phyloP scores from a whole-genome alignment of 208 protist species.

The Crithidia bombi region DNA sequence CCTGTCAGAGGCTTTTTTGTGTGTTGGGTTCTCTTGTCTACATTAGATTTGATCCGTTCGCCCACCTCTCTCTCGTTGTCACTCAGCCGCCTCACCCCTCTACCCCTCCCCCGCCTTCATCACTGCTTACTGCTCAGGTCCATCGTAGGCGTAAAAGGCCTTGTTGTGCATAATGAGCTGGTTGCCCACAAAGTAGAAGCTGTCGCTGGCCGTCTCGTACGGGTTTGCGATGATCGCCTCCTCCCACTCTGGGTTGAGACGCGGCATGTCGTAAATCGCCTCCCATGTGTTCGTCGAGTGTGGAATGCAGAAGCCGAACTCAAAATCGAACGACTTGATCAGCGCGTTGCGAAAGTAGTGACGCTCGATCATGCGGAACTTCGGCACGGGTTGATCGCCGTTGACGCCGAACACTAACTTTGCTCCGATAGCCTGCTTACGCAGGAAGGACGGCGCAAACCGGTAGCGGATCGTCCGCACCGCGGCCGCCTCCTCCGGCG shows the following conservation, averaged over 20 bases:
- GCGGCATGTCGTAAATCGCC: constrained; percentile 94
- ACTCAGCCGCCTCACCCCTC: not conserved
- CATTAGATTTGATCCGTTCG: too few species aligned
- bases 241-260: constrained; percentile 82
- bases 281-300: constrained; percentile 96
- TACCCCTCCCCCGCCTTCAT: not conserved
- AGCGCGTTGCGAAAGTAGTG: constrained; percentile 95
- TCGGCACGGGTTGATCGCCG: constrained; percentile 79
- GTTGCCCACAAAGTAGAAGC: constrained; percentile 96
- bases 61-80: not conserved
- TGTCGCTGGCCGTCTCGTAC: constrained; percentile 93
- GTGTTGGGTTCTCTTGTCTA: not conserved
- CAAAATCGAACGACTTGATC: constrained; percentile 96
- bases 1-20: too few species aligned
- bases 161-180: constrained; percentile 97
- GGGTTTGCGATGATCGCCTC: constrained; percentile 88
- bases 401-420: constrained; percentile 93
- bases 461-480: constrained; percentile 89
- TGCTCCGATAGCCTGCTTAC: constrained; percentile 75
- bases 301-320: constrained; percentile 97
- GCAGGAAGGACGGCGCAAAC: constrained; percentile 88
- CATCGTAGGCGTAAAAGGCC: constrained; percentile 87
- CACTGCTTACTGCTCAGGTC: constrained; percentile 32
- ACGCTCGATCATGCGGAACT: constrained; percentile 97
- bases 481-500: constrained; percentile 55